These are phyloP conservation scores for Albugo laibachii DNA, from an alignment of 352 stramenopile genomes.

Conservation along the genomic window DNA sequence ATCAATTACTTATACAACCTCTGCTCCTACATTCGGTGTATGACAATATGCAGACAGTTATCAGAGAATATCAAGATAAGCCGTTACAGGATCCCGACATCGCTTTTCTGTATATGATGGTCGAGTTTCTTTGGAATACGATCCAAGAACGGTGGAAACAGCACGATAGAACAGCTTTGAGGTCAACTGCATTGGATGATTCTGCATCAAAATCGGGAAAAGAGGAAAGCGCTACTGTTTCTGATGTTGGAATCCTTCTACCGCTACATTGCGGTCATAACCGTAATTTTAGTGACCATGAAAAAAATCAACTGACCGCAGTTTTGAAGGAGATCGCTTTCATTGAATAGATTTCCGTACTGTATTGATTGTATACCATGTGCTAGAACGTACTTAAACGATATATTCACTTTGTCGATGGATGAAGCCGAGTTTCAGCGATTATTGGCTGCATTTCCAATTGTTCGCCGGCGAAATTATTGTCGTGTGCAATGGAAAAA, in stretches of 20 bases:
- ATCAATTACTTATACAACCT: too few relatives aligned
- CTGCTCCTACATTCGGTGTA: too few relatives aligned
- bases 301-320: slow-evolving; percentile 40
- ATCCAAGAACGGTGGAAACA: slow-evolving; percentile 31
- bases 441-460: slow-evolving; percentile 45
- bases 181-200: slow-evolving; percentile 2
- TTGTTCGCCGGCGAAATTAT: slow-evolving; percentile 63
- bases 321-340: slow-evolving; percentile 35
- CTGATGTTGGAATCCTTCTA: slow-evolving; percentile 30
- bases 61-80: neutral
- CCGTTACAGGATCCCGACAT: slow-evolving; percentile 35
- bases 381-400: too few relatives aligned
- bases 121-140: slow-evolving; percentile 57
- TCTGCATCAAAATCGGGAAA: slow-evolving; percentile 6
- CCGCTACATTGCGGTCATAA: slow-evolving; percentile 72
- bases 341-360: slow-evolving; percentile 1
- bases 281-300: slow-evolving; percentile 53
- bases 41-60: too few relatives aligned
- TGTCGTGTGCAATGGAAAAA: slow-evolving; percentile 63
- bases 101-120: slow-evolving; percentile 37
- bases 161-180: slow-evolving; percentile 13
- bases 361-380: too few relatives aligned
- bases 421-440: slow-evolving; percentile 48
- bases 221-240: slow-evolving; percentile 15
- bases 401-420: slow-evolving; percentile 11